Evolutionary conservation across 2,329 filamentous ascomycete genomes (phyloP).

Genomic region (Amauroascus verrucosus): DNA sequence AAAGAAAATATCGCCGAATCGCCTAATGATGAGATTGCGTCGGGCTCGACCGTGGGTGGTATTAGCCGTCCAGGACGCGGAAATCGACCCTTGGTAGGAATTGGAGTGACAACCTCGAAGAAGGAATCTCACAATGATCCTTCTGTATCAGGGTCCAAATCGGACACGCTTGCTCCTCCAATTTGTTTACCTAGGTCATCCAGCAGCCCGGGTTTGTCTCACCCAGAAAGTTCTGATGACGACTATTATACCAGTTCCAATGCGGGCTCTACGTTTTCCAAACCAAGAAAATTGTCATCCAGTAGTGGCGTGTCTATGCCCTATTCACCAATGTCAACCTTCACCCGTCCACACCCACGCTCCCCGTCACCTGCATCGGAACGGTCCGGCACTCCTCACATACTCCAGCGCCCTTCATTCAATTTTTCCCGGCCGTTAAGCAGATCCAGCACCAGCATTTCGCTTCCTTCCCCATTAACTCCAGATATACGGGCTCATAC

Average conservation of each 20-base stretch:
- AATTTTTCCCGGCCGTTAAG: constrained; percentile 93
- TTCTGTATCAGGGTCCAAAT: background rate
- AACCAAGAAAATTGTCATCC: constrained; percentile 66
- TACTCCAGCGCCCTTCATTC: constrained; percentile 62
- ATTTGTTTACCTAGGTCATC: constrained; percentile 36
- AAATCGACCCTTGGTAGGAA: constrained; percentile 14
- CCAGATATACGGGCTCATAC: constrained; percentile 37
- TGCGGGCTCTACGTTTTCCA: constrained; percentile 52
- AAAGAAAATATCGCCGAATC: constrained; percentile 20
- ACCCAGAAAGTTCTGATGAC: constrained; percentile 56
- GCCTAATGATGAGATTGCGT: constrained; percentile 23
- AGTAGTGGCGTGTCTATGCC: constrained; percentile 54
- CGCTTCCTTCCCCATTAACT: constrained; percentile 24
- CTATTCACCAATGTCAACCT: constrained; percentile 55
- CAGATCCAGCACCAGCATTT: constrained; percentile 36
- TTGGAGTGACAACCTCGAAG: background rate
- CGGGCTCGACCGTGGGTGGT: constrained; percentile 24
- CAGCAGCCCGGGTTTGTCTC: constrained; percentile 49
- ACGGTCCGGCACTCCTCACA: constrained; percentile 51
- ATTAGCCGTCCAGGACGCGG: constrained; percentile 24
- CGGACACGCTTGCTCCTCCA: constrained; percentile 37
- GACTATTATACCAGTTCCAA: constrained; percentile 56
- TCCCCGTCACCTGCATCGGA: constrained; percentile 83
- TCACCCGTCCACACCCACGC: constrained; percentile 52
- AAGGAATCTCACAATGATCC: constrained; percentile 1